Percentiles rank a stretch among this genome's conserved stretches.
Evolutionary conservation across 345 rosid genomes (phyloP).

Genomic region (Eucalyptus regnans): DNA sequence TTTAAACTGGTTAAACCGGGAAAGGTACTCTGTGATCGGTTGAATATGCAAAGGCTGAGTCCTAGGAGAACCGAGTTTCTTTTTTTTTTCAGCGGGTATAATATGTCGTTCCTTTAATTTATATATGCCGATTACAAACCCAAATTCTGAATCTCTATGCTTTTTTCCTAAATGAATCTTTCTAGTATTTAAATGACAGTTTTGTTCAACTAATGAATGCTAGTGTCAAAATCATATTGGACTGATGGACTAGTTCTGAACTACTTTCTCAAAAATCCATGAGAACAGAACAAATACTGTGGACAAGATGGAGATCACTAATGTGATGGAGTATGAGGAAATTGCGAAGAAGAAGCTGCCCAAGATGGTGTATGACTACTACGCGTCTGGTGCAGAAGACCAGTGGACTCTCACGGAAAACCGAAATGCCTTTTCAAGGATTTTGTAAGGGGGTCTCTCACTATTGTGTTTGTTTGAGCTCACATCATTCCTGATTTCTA

Average conservation of each 20-base stretch:
- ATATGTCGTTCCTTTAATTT: neutral
- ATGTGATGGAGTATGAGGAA: slow-evolving; percentile 76
- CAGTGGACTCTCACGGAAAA: slow-evolving; percentile 92
- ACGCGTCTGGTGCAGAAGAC: slow-evolving; percentile 94
- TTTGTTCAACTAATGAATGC: neutral
- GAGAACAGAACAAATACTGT: neutral
- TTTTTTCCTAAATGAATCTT: neutral
- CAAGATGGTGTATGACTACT: slow-evolving; percentile 90
- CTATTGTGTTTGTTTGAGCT: neutral
- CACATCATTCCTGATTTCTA: neutral
- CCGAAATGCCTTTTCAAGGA: slow-evolving; percentile 75
- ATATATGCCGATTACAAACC: neutral
- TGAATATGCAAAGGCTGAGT: neutral
- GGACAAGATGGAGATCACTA: slow-evolving; percentile 63
- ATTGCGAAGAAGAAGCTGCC: slow-evolving; percentile 86
- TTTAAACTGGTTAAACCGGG: neutral
- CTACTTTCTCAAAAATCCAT: neutral
- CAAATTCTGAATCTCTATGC: neutral
- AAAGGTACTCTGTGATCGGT: neutral
- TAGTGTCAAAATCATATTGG: neutral
- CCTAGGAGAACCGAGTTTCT: neutral
- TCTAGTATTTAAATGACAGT: neutral
- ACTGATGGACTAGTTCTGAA: neutral
- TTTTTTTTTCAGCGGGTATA: neutral
- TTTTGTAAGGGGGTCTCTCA: slow-evolving; percentile 33